Evolutionary conservation across 306 rosid species (phyloP), one percentile per base, ranked within the genome.

Genomic region (Spatholobus suberectus): DNA sequence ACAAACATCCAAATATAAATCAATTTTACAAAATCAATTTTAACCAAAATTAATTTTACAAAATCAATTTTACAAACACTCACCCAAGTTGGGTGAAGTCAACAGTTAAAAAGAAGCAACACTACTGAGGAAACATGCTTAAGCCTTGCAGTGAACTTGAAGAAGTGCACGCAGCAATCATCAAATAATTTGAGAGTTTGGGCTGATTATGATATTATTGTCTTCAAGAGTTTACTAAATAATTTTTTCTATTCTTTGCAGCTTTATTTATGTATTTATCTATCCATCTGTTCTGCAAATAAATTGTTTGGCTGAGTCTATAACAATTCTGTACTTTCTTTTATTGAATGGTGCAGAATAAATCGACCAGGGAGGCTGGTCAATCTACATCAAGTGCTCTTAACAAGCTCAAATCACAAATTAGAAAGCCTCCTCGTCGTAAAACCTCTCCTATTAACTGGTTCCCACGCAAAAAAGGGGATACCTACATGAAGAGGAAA

Each of bases 391-490:
- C 89, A 73, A 78, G 59, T 81, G 85, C 93, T 82, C 92, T 92
- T 8, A 92, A 82, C 85, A 96, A 89, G 86, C 71, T 89, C 66
- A 70, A 91, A 23, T 83, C 93, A 12, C 99, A 91, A 82, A 94
- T 91, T 52, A 90, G 89, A 86, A 96, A 94, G 88, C 95, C 98
- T 58, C 70, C 94, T 70, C 97, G 84, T 38, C 93, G 95, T 52
- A 96, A 89, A 86, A 88, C 82, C 69, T 96, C 99, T 41, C 98
- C 97, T 1, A 11, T 96, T 80, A 94, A 91, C 77, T 96, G 98
- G 99, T 96, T 96, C 70, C 98, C 95, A 0, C 89, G 98, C 51
- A 94, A 89, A 80, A 96, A 94, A 86, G 90, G 83, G 73, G 97
- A 94, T 75, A 94, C 99, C 35, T 96, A 92, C 89, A 88, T 96